Evolutionary conservation across 2,329 filamentous ascomycete species (phyloP), one percentile per base, ranked within the genome.

Genomic region (Myriosclerotinia duriaeana): DNA sequence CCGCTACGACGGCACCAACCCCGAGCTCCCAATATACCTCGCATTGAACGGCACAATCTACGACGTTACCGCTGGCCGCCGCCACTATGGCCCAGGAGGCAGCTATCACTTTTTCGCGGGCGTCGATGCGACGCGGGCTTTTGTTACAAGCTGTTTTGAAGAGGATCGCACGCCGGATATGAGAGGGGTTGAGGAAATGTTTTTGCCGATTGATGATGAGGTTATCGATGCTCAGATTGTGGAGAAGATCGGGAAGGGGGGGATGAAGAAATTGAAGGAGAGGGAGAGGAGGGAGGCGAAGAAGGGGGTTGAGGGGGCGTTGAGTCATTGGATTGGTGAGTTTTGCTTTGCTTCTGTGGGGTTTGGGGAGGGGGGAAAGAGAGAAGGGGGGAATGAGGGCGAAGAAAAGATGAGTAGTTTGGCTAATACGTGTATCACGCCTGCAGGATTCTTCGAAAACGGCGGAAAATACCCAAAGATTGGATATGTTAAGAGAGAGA

Each of bases 141-240:
- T 93, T 78, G 88, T 99, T 12, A 98, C 95, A 2, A 92, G 92
- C 22, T 99, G 95, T 78, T 99, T 99, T 80, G 81, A 86, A 50
- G 70, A 67, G 11, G 95, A 99, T 81, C 82, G 88, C 42, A 95
- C 89, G 2, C 84, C 90, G 4, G 95, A 99, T 79, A 80, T 97
- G 77, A 86, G 91, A 69, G 95, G 95, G 55, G 89, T 92, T 5
- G 95, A 98, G 80, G 85, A 88, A 70, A 95, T 96, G 85, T 98
- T 87, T 79, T 76, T 94, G 11, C 87, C 87, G 1, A 72, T 86
- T 44, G 86, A 89, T 76, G 83, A 89, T 73, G 80, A 83, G 0
- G 81, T 82, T 65, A 83, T 90, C 36, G 90, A 93, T 77, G 73
- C 75, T 46, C 78, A 53, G 30, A 63, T 66, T 22, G 59, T 63